phyloP scores from a whole-genome alignment of 2,329 filamentous ascomycete species.

The Epichloe aotearoae region DNA sequence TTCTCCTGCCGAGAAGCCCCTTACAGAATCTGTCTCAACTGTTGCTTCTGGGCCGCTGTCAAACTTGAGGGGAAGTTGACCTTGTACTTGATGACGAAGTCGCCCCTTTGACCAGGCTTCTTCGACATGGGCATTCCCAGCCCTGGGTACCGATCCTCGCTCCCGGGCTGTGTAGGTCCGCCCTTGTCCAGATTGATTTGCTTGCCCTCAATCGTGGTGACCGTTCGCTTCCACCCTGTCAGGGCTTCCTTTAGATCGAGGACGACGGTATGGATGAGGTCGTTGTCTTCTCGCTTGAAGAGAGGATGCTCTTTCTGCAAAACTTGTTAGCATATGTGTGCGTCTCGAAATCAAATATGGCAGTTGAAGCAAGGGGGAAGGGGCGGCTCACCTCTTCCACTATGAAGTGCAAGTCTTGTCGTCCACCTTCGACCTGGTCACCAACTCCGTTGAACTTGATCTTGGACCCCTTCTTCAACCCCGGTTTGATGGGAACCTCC shows the following conservation, averaged over 20 bases:
- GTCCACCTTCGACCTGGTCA: conserved; percentile 90
- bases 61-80: conserved; percentile 80
- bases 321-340: conserved; percentile 7
- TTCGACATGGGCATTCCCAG: conserved; percentile 94
- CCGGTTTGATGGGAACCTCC: conserved; percentile 90
- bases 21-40: conserved; percentile 66
- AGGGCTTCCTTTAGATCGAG: conserved; percentile 86
- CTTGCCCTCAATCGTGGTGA: conserved; percentile 86
- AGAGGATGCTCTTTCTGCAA: conserved; percentile 71
- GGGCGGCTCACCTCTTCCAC: conserved; percentile 65
- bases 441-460: conserved; percentile 98
- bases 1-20: neutral
- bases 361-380: too few species aligned
- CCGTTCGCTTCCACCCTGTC: conserved; percentile 85
- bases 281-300: conserved; percentile 78
- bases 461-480: conserved; percentile 92
- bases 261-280: conserved; percentile 66
- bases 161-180: conserved; percentile 76
- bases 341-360: neutral
- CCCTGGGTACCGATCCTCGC: conserved; percentile 66
- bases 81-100: conserved; percentile 80
- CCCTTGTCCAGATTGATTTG: conserved; percentile 66
- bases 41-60: conserved; percentile 64
- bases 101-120: conserved; percentile 75
- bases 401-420: conserved; percentile 91